A percentile compares a stretch with the other conserved stretches of the same genome.
phyloP scores from a whole-genome alignment of 495 filamentous ascomycete species.

The Tuber umbilicatum region DNA sequence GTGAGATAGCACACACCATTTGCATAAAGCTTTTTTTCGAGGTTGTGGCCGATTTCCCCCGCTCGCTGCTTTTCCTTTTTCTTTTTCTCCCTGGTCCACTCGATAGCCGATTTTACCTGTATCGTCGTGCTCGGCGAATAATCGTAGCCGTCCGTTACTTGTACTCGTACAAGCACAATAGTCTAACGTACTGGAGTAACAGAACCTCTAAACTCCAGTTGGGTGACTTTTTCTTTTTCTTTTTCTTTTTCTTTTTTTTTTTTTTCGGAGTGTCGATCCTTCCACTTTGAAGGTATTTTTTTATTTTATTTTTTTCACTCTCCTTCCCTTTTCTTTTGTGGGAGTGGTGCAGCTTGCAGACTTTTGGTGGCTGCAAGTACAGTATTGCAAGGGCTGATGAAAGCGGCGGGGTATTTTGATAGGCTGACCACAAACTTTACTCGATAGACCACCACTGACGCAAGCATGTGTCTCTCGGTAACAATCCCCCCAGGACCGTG shows the following conservation, averaged over 20 bases:
- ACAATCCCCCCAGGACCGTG: neutral
- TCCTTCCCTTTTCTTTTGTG: conserved; percentile 16
- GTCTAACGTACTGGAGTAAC: too few species aligned
- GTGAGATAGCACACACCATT: neutral
- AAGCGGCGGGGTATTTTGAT: conserved; percentile 29
- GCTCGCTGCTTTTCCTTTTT: neutral
- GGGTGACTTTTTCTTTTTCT: neutral
- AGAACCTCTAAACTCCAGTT: neutral
- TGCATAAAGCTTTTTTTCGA: neutral
- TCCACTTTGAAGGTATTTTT: neutral
- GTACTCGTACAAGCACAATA: too few species aligned
- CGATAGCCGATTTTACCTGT: neutral
- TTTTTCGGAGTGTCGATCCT: neutral
- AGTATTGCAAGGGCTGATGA: conserved; percentile 16
- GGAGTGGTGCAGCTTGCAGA: conserved; percentile 21
- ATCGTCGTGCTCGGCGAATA: neutral
- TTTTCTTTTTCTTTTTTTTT: neutral
- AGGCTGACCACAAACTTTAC: conserved; percentile 28
- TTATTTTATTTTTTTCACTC: neutral
- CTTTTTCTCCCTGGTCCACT: neutral
- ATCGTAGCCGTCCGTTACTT: neutral
- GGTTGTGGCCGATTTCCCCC: neutral
- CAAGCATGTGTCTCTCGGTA: conserved; percentile 33
- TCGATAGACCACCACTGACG: conserved; percentile 29
- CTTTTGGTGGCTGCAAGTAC: conserved; percentile 28